phyloP scores from a whole-genome alignment of 768 basidiomycete genomes.

The Nevesoporus exiguus region DNA sequence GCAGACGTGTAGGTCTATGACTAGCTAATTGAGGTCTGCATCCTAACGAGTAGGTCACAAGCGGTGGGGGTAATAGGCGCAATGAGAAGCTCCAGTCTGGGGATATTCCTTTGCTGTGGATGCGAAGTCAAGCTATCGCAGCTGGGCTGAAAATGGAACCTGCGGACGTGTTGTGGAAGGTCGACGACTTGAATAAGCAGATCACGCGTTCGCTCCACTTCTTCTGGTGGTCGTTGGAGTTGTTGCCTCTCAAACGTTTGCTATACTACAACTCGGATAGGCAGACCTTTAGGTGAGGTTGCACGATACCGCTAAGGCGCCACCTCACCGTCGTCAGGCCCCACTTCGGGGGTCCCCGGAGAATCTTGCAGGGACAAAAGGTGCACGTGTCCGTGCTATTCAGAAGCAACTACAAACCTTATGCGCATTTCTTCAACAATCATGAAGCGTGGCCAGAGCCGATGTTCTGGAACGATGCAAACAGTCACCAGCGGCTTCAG shows the following conservation, averaged over 20 bases:
- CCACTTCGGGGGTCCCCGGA: slow-evolving; percentile 25
- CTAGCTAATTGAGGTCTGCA: neutral
- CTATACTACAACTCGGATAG: slow-evolving; percentile 28
- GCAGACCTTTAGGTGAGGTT: slow-evolving; percentile 19
- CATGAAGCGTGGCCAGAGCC: slow-evolving; percentile 25
- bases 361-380: slow-evolving; percentile 29
- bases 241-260: slow-evolving; percentile 24
- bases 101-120: slow-evolving; percentile 30
- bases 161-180: slow-evolving; percentile 28
- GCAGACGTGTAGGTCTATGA: slow-evolving; percentile 35
- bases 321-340: slow-evolving; percentile 20
- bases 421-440: slow-evolving; percentile 21
- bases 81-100: slow-evolving; percentile 29
- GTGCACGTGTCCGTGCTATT: slow-evolving; percentile 32
- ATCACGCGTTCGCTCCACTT: slow-evolving; percentile 15
- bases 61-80: slow-evolving; percentile 28
- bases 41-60: slow-evolving; percentile 8
- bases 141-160: slow-evolving; percentile 24
- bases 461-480: slow-evolving; percentile 30
- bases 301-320: neutral
- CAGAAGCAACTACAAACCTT: slow-evolving; percentile 29
- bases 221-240: slow-evolving; percentile 25
- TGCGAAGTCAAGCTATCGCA: slow-evolving; percentile 29
- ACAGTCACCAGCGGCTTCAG: slow-evolving; percentile 19
- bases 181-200: slow-evolving; percentile 24